Evolutionary conservation across 129 eudicot genomes (phyloP), one percentile per base, ranked within the genome.

Genomic region (Chrysanthemum makinoi): DNA sequence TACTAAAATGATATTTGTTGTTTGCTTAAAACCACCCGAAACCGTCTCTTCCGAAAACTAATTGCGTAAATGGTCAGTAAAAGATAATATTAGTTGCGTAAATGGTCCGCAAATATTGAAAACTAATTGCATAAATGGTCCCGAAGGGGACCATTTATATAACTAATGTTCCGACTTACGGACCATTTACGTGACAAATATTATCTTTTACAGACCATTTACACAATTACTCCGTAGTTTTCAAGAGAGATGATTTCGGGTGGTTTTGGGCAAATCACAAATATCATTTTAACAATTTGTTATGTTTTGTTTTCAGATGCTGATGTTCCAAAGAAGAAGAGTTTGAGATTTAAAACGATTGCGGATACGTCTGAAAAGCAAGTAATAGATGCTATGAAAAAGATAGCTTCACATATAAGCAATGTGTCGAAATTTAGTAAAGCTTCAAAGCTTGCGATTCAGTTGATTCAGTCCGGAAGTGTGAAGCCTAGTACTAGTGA

Each of bases 381-480:
- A 82, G 90, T 90, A 24, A 73, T 90, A 68, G 96, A 89, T 72
- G 98, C 98, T 66, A 94, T 94, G 98, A 80, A 84, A 62, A 94
- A 87, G 82, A 86, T 94, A 77, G 87, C 89, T 30, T 87, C 96
- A 28, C 97, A 94, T 79, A 94, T 94, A 70, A 81, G 66, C 81
- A 94, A 81, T 59, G 83, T 77, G 28, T 83, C 89, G 9, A 94
- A 94, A 69, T 84, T 94, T 63, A 79, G 79, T 30, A 94, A 94
- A 79, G 98, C 98, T 13, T 89, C 98, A 13, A 94, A 86, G 85
- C 92, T 94, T 73, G 98, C 97, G 65, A 77, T 94, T 61, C 98
- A 94, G 84, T 83, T 94, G 74, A 83, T 94, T 67, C 83, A 84
- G 73, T 89, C 98, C 39, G 94, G 88, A 43, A 94, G 97, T 76